Evolutionary conservation across 176 grass and related monocot genomes (phyloP), one percentile per base, ranked within the genome.

Genomic region (Zea mays): DNA sequence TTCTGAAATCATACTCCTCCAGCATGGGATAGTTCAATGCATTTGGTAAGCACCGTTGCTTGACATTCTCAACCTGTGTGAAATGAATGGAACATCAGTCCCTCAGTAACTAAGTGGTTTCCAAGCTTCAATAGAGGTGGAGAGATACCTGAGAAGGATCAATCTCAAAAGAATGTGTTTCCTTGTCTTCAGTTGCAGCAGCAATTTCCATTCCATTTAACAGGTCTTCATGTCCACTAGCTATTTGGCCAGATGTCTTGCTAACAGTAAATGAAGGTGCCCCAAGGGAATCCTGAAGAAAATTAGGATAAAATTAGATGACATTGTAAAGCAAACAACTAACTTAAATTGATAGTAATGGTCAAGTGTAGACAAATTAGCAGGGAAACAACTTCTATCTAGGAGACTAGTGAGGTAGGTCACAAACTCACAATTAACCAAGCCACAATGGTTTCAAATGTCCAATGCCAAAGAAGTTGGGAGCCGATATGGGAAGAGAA

Each of bases 1-100:
- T 96, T 82, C 93, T 90, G 78, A 96, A 96, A 90, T 96, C 93
- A 78, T 96, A 96, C 75, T 96, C 93, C 85, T 96, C 93, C 41
- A 96, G 81, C 93, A 96, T 96, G 46, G 93, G 93, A 12, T 87
- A 96, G 81, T 96, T 96, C 71, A 96, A 76, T 69, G 89, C 93
- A 92, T 92, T 96, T 27, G 93, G 93, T 76, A 96, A 90, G 74
- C 93, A 96, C 20, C 84, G 79, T 66, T 96, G 93, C 77, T 96
- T 92, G 36, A 96, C 93, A 27, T 84, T 96, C 86, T 96, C 93
- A 86, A 96, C 93, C 93, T 96, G 65, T 50, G 83, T 46, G 60
- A 52, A 59, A 72, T 69, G 17, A 68, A 84, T 48, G 19, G 41
- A 75, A 64, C 38, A 64, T 69, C 71, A 70, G 56, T 49, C 57